Conservation (phyloP, 495 filamentous ascomycete genomes). For the Aspergillus cavernicola region DNA sequence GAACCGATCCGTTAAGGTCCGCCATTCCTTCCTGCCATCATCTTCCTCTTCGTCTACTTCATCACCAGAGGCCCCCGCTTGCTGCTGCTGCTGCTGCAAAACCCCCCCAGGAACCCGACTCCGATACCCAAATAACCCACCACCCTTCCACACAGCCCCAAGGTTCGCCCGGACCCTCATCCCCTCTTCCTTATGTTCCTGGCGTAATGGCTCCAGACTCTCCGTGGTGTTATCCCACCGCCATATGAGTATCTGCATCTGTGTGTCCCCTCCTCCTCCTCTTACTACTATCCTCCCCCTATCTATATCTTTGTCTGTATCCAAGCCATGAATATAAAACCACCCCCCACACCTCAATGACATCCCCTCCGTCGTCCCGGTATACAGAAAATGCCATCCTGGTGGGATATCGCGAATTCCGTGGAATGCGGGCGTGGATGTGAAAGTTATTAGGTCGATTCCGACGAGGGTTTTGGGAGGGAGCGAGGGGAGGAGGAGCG, state of each 20-base stretch:
- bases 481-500: constrained; percentile 45
- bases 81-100: background rate
- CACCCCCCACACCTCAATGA: constrained; percentile 59
- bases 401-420: constrained; percentile 56
- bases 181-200: constrained; percentile 28
- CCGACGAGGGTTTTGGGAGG: constrained; percentile 49
- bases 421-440: constrained; percentile 51
- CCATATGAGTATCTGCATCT: constrained; percentile 41
- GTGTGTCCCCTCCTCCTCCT: constrained; percentile 8
- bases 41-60: constrained; percentile 30
- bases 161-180: constrained; percentile 44
- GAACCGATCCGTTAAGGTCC: constrained; percentile 36
- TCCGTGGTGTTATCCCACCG: constrained; percentile 42
- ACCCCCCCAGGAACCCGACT: constrained; percentile 30
- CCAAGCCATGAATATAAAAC: constrained; percentile 58
- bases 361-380: constrained; percentile 50
- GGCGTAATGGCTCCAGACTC: constrained; percentile 24
- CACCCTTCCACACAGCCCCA: constrained; percentile 37
- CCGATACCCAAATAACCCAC: constrained; percentile 40
- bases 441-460: constrained; percentile 53
- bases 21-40: constrained; percentile 38
- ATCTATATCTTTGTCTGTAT: too few species aligned
- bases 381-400: constrained; percentile 63
- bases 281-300: constrained; percentile 9
- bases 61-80: background rate